Conservation (phyloP, 169 alveolate species). For the Cryptosporidium tyzzeri region DNA sequence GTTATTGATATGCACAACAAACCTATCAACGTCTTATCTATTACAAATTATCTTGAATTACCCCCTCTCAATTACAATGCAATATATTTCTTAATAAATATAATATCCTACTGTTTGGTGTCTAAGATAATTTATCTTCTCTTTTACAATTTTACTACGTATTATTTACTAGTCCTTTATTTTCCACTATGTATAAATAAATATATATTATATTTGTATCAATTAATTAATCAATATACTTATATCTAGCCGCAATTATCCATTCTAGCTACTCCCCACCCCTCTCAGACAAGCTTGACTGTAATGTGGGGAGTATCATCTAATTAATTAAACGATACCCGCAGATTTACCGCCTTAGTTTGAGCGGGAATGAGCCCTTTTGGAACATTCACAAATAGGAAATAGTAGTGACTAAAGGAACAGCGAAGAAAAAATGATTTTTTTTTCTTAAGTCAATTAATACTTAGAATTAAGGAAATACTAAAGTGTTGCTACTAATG, state of each 20-base stretch:
- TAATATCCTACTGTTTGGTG: slow-evolving; percentile 1
- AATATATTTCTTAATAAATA: slow-evolving; percentile 17
- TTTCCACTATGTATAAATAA: not conserved
- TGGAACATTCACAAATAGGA: too few relatives aligned
- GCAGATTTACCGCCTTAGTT: not conserved
- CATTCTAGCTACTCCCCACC: slow-evolving; percentile 17
- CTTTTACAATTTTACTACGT: not conserved
- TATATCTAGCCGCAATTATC: slow-evolving; percentile 13
- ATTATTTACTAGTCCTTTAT: slow-evolving; percentile 25
- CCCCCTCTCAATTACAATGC: not conserved
- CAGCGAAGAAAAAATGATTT: not conserved
- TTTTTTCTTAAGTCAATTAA: not conserved
- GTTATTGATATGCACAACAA: slow-evolving; percentile 17
- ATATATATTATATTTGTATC: too few relatives aligned
- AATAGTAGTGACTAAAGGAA: too few relatives aligned
- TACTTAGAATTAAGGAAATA: slow-evolving; percentile 28
- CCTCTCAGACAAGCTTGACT: not conserved
- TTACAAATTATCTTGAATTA: not conserved
- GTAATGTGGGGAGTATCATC: slow-evolving; percentile 5
- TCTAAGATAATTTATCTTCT: not conserved
- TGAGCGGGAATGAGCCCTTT: not conserved
- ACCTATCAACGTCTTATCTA: slow-evolving; percentile 5
- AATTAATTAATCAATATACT: too few relatives aligned
- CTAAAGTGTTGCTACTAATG: slow-evolving; percentile 5
- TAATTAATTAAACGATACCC: not conserved